Conservation (phyloP, 371 early-diverging fungal genomes). For the Hamiltosporidium magnivora region DNA sequence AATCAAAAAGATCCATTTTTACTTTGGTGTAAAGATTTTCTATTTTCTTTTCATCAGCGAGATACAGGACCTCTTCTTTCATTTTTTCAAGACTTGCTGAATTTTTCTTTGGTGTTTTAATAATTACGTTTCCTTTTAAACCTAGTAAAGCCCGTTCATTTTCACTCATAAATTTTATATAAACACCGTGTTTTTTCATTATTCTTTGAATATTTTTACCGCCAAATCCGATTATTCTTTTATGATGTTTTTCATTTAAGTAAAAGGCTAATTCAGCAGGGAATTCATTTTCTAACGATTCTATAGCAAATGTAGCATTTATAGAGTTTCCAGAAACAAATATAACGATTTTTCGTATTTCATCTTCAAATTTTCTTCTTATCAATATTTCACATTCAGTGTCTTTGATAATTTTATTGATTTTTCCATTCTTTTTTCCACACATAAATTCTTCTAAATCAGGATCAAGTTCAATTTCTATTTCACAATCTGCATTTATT, state of each 20-base stretch:
- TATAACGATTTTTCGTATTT: constrained; percentile 61
- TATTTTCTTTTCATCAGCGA: constrained; percentile 1
- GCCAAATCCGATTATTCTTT: constrained; percentile 77
- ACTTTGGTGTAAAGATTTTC: neutral
- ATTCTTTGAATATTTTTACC: constrained; percentile 80
- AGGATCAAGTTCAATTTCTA: constrained; percentile 59
- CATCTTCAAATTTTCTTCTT: constrained; percentile 58
- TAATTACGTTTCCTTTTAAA: constrained; percentile 43
- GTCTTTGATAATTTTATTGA: constrained; percentile 70
- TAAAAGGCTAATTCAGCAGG: constrained; percentile 72
- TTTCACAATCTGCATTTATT: constrained; percentile 3
- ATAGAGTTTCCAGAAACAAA: constrained; percentile 38
- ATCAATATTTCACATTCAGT: constrained; percentile 60
- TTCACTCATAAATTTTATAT: constrained; percentile 65
- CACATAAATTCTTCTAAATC: constrained; percentile 74
- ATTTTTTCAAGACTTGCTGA: constrained; percentile 31
- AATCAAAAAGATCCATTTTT: neutral
- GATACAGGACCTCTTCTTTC: constrained; percentile 1
- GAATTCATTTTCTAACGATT: constrained; percentile 59
- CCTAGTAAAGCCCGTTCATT: constrained; percentile 11
- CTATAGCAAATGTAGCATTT: constrained; percentile 4
- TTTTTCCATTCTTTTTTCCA: constrained; percentile 82
- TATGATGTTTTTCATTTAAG: constrained; percentile 72
- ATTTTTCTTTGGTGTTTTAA: constrained; percentile 49
- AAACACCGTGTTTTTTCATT: constrained; percentile 82